A percentile compares a stretch with the other conserved stretches of the same genome.
These are phyloP conservation scores for Zelopaecilomyces penicillatus DNA, from an alignment of 2,329 filamentous ascomycete genomes.

Conservation along the genomic window DNA sequence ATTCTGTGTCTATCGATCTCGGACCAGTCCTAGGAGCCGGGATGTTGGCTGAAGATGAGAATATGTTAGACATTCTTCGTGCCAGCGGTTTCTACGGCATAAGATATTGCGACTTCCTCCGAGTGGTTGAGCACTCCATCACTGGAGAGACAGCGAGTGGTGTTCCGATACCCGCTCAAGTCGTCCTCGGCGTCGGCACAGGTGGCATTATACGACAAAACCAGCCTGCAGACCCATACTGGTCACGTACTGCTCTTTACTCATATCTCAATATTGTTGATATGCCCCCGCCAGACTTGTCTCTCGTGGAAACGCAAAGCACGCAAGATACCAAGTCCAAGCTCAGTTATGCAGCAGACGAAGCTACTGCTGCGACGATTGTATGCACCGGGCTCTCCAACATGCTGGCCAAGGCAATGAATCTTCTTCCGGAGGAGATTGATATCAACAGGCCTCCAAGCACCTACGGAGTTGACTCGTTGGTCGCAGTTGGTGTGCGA, in stretches of 20 bases:
- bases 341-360: constrained; percentile 21
- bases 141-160: constrained; percentile 21
- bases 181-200: constrained; percentile 46
- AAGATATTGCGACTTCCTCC: constrained; percentile 40
- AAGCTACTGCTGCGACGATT: constrained; percentile 23
- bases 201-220: constrained; percentile 46
- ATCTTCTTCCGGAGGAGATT: constrained; percentile 36
- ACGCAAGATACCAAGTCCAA: constrained; percentile 22
- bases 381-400: constrained; percentile 27
- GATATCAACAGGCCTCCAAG: constrained; percentile 31
- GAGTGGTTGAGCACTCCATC: constrained; percentile 39
- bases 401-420: constrained; percentile 38
- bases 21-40: constrained; percentile 45
- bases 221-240: constrained; percentile 44
- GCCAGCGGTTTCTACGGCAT: constrained; percentile 47
- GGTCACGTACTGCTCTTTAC: constrained; percentile 42
- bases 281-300: constrained; percentile 25
- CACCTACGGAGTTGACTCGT: constrained; percentile 44
- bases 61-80: constrained; percentile 38
- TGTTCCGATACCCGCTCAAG: constrained; percentile 32
- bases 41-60: constrained; percentile 43
- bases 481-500: constrained; percentile 44
- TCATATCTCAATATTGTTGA: constrained; percentile 41
- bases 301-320: constrained; percentile 9
- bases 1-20: constrained; percentile 40